These are phyloP conservation scores for Euphorbia schlechtendalii DNA, from an alignment of 441 rosid species.

Conservation along the genomic window DNA sequence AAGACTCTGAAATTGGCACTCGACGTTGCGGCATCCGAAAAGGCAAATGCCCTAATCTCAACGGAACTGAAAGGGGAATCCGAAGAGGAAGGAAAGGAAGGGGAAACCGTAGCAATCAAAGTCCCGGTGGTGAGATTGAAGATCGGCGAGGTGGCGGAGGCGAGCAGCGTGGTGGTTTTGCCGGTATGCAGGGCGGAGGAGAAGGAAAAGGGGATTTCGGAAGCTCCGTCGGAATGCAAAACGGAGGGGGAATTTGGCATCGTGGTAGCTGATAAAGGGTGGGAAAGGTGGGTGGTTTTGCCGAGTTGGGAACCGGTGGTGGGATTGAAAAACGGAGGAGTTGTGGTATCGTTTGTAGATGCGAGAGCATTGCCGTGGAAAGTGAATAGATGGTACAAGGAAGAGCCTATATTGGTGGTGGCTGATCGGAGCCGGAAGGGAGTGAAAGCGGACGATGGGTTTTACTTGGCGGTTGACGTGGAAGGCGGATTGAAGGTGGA, in stretches of 20 bases:
- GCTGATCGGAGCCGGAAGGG: slow-evolving; percentile 50
- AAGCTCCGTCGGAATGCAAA: slow-evolving; percentile 55
- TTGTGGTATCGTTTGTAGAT: slow-evolving; percentile 62
- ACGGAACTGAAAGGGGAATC: slow-evolving; percentile 35
- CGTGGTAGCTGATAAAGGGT: slow-evolving; percentile 68
- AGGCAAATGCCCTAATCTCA: slow-evolving; percentile 35
- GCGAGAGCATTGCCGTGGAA: slow-evolving; percentile 68
- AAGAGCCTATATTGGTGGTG: slow-evolving; percentile 70
- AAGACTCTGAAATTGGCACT: slow-evolving; percentile 47
- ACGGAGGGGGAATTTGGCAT: slow-evolving; percentile 62
- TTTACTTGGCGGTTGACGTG: slow-evolving; percentile 44
- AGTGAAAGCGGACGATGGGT: slow-evolving; percentile 54
- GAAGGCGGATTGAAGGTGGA: slow-evolving; percentile 45
- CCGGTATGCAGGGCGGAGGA: slow-evolving; percentile 68
- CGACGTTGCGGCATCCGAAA: slow-evolving; percentile 48
- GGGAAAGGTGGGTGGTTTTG: slow-evolving; percentile 85
- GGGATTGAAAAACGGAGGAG: slow-evolving; percentile 44
- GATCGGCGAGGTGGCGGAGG: slow-evolving; percentile 74
- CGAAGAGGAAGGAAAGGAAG: slow-evolving; percentile 23
- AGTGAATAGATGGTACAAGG: slow-evolving; percentile 57
- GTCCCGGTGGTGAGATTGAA: slow-evolving; percentile 69
- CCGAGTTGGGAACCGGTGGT: slow-evolving; percentile 59
- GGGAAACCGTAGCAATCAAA: slow-evolving; percentile 16
- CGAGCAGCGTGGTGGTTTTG: slow-evolving; percentile 53
- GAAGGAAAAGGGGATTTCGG: slow-evolving; percentile 45